Percentiles rank a stretch among this genome's conserved stretches.
Evolutionary conservation across 805 yeast species (phyloP).

Genomic region (Candida easanensis): DNA sequence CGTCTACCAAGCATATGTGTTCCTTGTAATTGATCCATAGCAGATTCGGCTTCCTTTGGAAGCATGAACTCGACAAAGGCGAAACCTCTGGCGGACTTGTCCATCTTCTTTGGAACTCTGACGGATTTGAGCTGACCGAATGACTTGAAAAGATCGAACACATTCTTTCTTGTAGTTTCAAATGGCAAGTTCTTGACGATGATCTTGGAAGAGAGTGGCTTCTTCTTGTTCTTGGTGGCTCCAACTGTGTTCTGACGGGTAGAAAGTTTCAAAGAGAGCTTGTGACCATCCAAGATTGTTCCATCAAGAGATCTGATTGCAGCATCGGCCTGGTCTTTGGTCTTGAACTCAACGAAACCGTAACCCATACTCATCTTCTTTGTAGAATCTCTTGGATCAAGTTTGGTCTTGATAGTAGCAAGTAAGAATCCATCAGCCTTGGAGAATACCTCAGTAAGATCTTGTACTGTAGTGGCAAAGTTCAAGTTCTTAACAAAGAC

Average conservation of each 20-base stretch:
- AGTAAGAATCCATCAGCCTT: conserved; percentile 74
- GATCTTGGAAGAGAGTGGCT: conserved; percentile 39
- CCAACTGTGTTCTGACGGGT: conserved; percentile 58
- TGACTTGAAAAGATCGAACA: conserved; percentile 88
- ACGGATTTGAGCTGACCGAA: conserved; percentile 94
- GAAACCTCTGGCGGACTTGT: conserved; percentile 93
- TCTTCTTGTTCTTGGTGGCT: conserved; percentile 21
- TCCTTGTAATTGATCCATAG: conserved; percentile 91
- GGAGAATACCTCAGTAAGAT: conserved; percentile 60
- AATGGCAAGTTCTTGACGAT: conserved; percentile 96
- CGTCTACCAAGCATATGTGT: conserved; percentile 96
- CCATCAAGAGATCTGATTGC: conserved; percentile 78
- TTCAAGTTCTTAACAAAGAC: conserved; percentile 90
- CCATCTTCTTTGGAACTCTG: conserved; percentile 94
- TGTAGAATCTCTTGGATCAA: conserved; percentile 73
- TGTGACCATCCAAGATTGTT: conserved; percentile 82
- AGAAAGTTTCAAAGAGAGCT: conserved; percentile 82
- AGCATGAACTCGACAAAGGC: conserved; percentile 93
- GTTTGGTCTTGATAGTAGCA: conserved; percentile 82
- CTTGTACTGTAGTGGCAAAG: conserved; percentile 66
- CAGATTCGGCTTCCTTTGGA: conserved; percentile 87
- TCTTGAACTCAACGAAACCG: conserved; percentile 89
- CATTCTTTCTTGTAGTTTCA: conserved; percentile 90
- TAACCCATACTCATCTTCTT: conserved; percentile 91
- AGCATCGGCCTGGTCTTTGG: conserved; percentile 71